Base-by-base conservation (phyloP, 139 green algal species). In the Chlorokybus atmophyticus region DNA sequence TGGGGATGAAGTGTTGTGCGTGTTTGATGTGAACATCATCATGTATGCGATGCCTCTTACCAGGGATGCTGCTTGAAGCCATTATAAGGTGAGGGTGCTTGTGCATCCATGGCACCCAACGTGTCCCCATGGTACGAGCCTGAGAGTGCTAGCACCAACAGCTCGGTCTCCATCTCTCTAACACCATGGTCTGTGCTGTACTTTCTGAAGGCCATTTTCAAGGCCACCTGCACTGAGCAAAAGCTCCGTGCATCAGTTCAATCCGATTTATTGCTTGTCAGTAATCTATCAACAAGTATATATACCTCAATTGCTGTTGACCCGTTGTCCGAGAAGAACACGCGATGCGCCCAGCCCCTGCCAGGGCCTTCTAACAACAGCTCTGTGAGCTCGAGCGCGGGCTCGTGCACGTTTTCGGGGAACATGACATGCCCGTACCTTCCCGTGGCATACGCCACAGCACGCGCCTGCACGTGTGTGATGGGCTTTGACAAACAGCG, bases 101-200 rank as follows among this genome's bases (percentile, higher is more conserved):
- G 55, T 5, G 55, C 62, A 4, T 70, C 85, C 85, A 95, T 94
- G 5, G 81, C 75, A 0, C 86, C 91, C 41, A 97, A 74, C 0
- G 91, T 98, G 74, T 98, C 91, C 6, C 91, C 91, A 67, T 98
- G 91, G 68, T 98, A 98, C 0, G 71, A 81, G 50, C 85, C 81
- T 4, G 70, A 57, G 26, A 96, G 74, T 0, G 77, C 87, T 10
- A 98, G 32, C 28, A 98, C 85, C 19, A 41, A 1, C 1, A 52
- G 27, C n/a, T 28, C 24, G 21, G 40, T 19, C 29, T 52, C 2
- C 26, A 29, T 29, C 19, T 42, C 62, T 47, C 40, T 31, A n/a
- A 67, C 35, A 1, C 59, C 55, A 3, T 70, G 41, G 39, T 77
- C 57, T 1, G 59, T 29, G 56, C 67, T 61, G 58, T 72, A 91